Evolutionary conservation across 768 basidiomycete genomes (phyloP).

Genomic region (Phanerodontia chrysosporium): DNA sequence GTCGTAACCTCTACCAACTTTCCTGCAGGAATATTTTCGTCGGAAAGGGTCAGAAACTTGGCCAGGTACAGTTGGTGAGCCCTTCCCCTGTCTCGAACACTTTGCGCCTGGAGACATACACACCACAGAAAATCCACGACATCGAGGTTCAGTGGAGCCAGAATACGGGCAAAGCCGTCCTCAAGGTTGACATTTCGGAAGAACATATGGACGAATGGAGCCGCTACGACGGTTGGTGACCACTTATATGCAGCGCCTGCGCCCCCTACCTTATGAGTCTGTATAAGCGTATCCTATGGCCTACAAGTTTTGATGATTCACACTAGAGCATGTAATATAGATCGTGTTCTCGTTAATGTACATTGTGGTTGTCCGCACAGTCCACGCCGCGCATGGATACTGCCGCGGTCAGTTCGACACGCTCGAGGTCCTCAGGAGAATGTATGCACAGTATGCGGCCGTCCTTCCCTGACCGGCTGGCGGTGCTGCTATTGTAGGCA

Average conservation of each 20-base stretch:
- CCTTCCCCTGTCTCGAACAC: background rate
- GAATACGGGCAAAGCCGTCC: conserved; percentile 6
- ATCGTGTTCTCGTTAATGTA: background rate
- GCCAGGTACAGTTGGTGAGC: conserved; percentile 4
- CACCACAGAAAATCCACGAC: conserved; percentile 4
- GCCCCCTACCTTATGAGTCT: background rate
- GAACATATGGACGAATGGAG: background rate
- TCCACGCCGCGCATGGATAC: background rate
- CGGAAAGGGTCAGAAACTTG: conserved; percentile 11
- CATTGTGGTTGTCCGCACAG: background rate
- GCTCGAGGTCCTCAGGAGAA: background rate
- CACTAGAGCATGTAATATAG: background rate
- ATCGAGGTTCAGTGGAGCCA: conserved; percentile 13
- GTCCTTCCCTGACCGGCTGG: background rate
- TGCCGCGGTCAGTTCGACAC: background rate
- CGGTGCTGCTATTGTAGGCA: background rate
- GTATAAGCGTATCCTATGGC: background rate
- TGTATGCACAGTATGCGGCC: background rate
- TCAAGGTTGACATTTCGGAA: conserved; percentile 11
- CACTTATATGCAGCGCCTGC: background rate
- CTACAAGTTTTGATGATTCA: background rate
- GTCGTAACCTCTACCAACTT: background rate
- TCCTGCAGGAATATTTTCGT: conserved; percentile 5
- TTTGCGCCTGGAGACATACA: background rate
- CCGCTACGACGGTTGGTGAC: background rate